Evolutionary conservation across 495 filamentous ascomycete species (phyloP).

Genomic region (Lepraria neglecta): DNA sequence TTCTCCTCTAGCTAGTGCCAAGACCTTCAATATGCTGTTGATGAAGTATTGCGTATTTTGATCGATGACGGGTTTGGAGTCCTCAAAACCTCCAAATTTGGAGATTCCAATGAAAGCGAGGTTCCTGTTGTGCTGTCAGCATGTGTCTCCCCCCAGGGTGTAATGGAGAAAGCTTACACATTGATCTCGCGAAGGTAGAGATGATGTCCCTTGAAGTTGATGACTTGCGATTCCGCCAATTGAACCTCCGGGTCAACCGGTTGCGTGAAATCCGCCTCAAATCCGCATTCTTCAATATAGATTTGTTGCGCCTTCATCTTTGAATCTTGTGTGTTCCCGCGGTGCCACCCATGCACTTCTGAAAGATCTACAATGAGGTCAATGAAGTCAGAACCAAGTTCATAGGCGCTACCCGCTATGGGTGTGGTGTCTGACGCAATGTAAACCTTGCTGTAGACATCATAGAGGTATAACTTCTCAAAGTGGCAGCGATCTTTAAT

Average conservation of each 20-base stretch:
- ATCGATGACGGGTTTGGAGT: conserved; percentile 54
- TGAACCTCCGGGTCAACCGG: conserved; percentile 52
- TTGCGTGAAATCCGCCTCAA: too few relatives aligned
- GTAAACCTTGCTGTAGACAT: conserved; percentile 95
- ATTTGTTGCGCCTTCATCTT: conserved; percentile 31
- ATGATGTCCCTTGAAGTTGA: conserved; percentile 46
- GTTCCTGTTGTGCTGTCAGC: conserved; percentile 35
- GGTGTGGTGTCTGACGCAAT: conserved; percentile 92
- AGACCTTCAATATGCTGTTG: conserved; percentile 50
- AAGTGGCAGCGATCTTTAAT: conserved; percentile 84
- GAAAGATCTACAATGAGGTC: conserved; percentile 95
- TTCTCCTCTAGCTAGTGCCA: background rate
- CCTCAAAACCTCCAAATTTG: conserved; percentile 53
- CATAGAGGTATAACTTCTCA: conserved; percentile 95
- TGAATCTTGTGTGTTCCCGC: conserved; percentile 53
- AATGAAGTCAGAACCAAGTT: conserved; percentile 96
- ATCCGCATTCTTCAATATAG: too few relatives aligned
- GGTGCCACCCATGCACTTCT: conserved; percentile 82
- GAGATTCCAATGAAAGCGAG: conserved; percentile 71
- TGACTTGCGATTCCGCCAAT: conserved; percentile 42
- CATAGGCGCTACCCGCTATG: conserved; percentile 87
- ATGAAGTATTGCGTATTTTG: conserved; percentile 58
- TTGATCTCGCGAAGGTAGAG: conserved; percentile 89
- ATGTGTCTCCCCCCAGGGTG: background rate
- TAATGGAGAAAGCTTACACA: conserved; percentile 48